Evolutionary conservation across 257 asterid species (phyloP), one percentile per base, ranked within the genome.

Genomic region (Solanum chiquidenum): DNA sequence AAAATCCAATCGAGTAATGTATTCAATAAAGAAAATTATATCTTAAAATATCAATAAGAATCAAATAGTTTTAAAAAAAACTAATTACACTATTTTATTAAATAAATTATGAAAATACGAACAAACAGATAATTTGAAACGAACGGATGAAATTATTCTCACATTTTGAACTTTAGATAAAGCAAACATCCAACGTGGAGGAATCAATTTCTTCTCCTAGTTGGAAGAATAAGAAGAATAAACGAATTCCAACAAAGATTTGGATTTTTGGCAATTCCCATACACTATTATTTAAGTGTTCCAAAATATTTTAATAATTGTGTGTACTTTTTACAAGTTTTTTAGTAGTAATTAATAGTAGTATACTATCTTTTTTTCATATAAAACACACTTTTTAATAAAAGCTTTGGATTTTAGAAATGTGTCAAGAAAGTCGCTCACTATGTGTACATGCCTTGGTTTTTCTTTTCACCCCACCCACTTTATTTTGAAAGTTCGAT

Each of bases 231-330:
- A 35, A 84, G 77, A n/a, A 85, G 82, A 62, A 92, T 89, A 92
- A 91, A 90, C 92, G 93, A 93, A 90, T 76, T 86, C 92, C 94
- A 90, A 93, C 89, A 52, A 92, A 89, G 93, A 93, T 93, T 91
- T 93, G 58, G 73, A 87, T 87, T 89, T 27, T 85, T 90, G 55
- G 88, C 52, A 85, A 49, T 89, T 90, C 90, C 92, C 88, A 88
- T 87, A 52, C 13, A 44, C 1, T 69, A 33, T 83, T 83, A 5
- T 37, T 62, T 9, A 13, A 49, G 60, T 49, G 60, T 33, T 33
- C n/a, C 25, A 9, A 20, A 20, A 52, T 46, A 5, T 40, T 60
- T 21, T 62, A 62, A 37, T 79, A 84, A 23, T 79, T 49, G 10
- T 64, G 6, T 44, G 9, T 20, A 11, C 44, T 52, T 84, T 12